Base-by-base conservation (phyloP, 352 stramenopile species). In the Aphanomyces euteiches region DNA sequence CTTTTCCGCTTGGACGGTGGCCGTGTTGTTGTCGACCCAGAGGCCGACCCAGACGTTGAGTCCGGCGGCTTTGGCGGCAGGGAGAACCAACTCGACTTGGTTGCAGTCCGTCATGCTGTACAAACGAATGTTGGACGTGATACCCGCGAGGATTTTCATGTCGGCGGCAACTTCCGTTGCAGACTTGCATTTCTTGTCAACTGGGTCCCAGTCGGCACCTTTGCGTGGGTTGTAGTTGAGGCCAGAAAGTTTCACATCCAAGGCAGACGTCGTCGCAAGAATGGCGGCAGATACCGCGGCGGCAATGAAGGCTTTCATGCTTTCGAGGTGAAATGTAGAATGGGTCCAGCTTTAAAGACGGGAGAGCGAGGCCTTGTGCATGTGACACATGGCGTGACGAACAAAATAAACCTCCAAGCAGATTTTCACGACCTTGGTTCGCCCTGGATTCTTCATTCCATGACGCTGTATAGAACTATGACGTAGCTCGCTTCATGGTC, bases 141-240 rank as follows among this genome's bases (percentile, higher is more conserved):
- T 75, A n/a, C 56, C 69, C 66, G 78, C 77, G 50, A 89, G 74
- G 50, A 69, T 72, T 21, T 66, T 56, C n/a, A 91, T 74, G 60
- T 91, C 84, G 3, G 72, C 61, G 39, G 69, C 45, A 67, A 91
- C 83, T 66, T 83, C 67, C 36, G 75, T 74, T 15, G 74, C 57
- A 15, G 75, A 69, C 66, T 90, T 90, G 77, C 84, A 91, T 72
- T 86, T 88, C 15, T 73, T 75, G 10, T 64, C 74, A n/a, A 73
- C 63, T 5, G 81, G 54, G 34, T 75, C 78, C 74, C 77, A 86
- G 74, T 90, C 79, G 34, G 80, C 77, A 3, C 80, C 82, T 5
- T 72, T 67, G 70, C 82, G 82, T 67, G 85, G 85, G 79, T 89
- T 88, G 78, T 89, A 91, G 77, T 91, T 91, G 74, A 91, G 78